Conservation (phyloP, 164 flowering plant species). For the Nymphaea thermarum region DNA sequence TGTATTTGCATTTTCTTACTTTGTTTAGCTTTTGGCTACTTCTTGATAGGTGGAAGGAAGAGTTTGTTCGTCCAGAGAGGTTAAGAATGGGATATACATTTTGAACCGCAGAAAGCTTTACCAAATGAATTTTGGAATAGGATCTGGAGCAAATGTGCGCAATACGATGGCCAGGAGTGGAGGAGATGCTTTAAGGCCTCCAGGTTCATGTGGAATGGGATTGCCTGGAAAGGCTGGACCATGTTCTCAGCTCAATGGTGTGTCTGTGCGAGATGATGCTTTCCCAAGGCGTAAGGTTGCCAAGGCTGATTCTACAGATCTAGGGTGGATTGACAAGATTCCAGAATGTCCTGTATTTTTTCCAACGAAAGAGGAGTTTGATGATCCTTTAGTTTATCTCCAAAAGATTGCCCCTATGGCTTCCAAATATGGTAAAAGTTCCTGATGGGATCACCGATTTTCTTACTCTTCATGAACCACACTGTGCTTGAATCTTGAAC, state of each 20-base stretch:
- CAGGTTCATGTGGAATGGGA: constrained; percentile 60
- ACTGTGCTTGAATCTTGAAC: too few species aligned
- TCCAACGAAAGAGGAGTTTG: constrained; percentile 91
- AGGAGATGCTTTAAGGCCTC: constrained; percentile 73
- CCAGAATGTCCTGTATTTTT: constrained; percentile 77
- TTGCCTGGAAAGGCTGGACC: constrained; percentile 25
- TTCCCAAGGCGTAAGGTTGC: constrained; percentile 54
- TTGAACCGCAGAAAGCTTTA: constrained; percentile 72
- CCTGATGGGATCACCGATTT: too few species aligned
- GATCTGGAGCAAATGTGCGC: constrained; percentile 19
- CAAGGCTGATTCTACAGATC: constrained; percentile 44
- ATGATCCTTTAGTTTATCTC: constrained; percentile 83
- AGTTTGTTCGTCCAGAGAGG: constrained; percentile 60
- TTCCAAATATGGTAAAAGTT: constrained; percentile 66
- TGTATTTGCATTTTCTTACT: neutral
- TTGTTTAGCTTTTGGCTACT: neutral
- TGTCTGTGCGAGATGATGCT: constrained; percentile 25
- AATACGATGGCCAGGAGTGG: constrained; percentile 70
- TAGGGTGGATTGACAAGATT: constrained; percentile 72
- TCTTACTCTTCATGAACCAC: too few species aligned
- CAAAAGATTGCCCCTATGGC: constrained; percentile 94
- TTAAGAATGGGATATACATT: constrained; percentile 46
- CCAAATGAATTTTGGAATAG: constrained; percentile 33
- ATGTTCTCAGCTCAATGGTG: constrained; percentile 16
- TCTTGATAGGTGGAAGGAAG: constrained; percentile 78